Evolutionary conservation across 1,284 basidiomycete species (phyloP).

Genomic region (Dichomitus squalens): DNA sequence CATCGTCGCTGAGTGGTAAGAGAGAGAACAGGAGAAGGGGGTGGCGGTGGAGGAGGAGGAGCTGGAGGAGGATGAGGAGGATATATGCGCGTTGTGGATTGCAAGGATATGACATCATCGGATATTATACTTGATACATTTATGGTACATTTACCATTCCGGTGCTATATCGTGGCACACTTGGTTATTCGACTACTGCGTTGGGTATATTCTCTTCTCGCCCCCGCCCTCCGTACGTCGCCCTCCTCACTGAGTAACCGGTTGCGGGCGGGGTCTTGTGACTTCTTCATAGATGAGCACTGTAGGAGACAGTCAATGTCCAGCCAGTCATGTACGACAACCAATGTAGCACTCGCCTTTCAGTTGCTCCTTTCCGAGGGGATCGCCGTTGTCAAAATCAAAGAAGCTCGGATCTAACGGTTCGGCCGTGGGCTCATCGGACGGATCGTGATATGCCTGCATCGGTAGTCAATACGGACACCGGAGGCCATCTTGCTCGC

Average conservation of each 20-base stretch:
- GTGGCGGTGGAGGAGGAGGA: too few relatives aligned
- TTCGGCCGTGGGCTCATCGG: slow-evolving; percentile 83
- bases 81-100: too few relatives aligned
- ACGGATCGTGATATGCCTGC: slow-evolving; percentile 87
- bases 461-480: slow-evolving; percentile 3
- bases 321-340: background rate
- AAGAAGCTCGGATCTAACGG: slow-evolving; percentile 88
- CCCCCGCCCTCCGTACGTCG: background rate
- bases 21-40: too few relatives aligned
- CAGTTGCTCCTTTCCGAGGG: slow-evolving; percentile 67
- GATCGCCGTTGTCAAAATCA: slow-evolving; percentile 80
- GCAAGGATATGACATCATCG: background rate
- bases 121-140: slow-evolving; percentile 24
- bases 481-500: background rate
- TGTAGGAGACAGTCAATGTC: slow-evolving; percentile 24
- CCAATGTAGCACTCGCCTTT: slow-evolving; percentile 53
- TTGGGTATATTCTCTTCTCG: slow-evolving; percentile 11
- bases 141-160: slow-evolving; percentile 9
- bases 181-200: slow-evolving; percentile 4
- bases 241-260: slow-evolving; percentile 6
- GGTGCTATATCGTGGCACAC: slow-evolving; percentile 8
- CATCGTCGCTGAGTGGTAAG: too few relatives aligned
- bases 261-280: slow-evolving; percentile 31
- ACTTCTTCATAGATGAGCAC: slow-evolving; percentile 66
- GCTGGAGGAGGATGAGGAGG: too few relatives aligned